phyloP scores from a whole-genome alignment of 1,139 yeast genomes.

The Magnusiomyces suaveolens region DNA sequence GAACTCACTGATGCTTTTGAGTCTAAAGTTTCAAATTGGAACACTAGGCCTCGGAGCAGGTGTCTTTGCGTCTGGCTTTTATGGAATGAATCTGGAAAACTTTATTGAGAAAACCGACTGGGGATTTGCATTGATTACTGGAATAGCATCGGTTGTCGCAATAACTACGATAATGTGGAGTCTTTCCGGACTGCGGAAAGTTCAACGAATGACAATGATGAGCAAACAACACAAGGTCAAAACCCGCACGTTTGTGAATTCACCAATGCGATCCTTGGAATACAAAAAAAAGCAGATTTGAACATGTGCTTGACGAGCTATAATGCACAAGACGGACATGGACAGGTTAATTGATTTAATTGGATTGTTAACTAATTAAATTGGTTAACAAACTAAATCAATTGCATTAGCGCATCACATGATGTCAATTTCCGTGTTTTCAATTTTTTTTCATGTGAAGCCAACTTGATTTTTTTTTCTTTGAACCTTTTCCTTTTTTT shows the following conservation, averaged over 20 bases:
- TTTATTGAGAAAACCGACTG: conserved; percentile 69
- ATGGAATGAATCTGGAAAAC: conserved; percentile 93
- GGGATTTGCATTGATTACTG: conserved; percentile 61
- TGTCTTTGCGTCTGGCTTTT: conserved; percentile 69
- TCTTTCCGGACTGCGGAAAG: conserved; percentile 42
- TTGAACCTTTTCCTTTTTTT: too few relatives aligned
- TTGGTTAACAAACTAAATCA: background rate
- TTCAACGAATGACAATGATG: conserved; percentile 63
- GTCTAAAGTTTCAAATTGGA: conserved; percentile 77
- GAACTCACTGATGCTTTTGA: conserved; percentile 86
- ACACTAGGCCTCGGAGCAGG: conserved; percentile 85
- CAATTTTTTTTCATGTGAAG: background rate
- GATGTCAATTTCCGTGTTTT: too few relatives aligned
- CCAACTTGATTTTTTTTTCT: background rate
- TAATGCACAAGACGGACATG: too few relatives aligned
- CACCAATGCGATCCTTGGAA: too few relatives aligned
- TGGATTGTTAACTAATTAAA: background rate
- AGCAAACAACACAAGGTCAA: background rate
- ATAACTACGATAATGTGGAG: conserved; percentile 32
- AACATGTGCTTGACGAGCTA: too few relatives aligned
- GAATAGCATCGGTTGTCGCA: conserved; percentile 36
- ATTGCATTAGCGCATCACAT: background rate
- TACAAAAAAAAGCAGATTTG: too few relatives aligned
- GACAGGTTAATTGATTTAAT: too few relatives aligned
- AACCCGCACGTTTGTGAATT: too few relatives aligned